Conservation (phyloP, 2,329 filamentous ascomycete species). For the Diplodia scrobiculata region DNA sequence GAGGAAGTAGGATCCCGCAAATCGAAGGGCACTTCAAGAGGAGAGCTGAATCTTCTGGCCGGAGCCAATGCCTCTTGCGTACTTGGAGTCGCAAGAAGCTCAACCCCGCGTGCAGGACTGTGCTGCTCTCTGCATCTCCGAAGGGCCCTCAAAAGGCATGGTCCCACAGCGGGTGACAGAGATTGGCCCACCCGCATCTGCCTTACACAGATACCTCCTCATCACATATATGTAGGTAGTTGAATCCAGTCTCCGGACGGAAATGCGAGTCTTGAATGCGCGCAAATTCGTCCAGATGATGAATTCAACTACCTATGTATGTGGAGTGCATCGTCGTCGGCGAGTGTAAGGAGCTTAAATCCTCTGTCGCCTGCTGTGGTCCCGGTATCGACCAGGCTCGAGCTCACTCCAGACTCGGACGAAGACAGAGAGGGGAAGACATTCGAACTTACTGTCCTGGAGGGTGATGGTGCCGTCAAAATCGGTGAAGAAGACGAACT, state of each 20-base stretch:
- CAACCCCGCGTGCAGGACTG: background rate
- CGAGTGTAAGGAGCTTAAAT: too few species aligned
- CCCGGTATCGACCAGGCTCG: background rate
- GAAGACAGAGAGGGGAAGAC: slow-evolving; percentile 13
- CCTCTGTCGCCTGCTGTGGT: too few species aligned
- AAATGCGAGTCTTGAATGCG: too few species aligned
- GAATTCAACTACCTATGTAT: too few species aligned
- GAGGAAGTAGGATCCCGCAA: background rate
- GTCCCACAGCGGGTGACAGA: too few species aligned
- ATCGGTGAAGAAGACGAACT: slow-evolving; percentile 98
- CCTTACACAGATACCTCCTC: too few species aligned
- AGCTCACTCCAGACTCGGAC: background rate
- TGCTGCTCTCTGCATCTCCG: background rate
- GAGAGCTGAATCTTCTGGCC: background rate
- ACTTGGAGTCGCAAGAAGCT: background rate
- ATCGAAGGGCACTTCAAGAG: background rate
- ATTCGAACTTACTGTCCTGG: slow-evolving; percentile 59
- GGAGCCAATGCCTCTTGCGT: background rate
- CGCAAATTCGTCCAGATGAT: too few species aligned
- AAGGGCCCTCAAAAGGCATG: background rate
- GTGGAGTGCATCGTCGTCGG: too few species aligned
- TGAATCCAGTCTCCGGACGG: too few species aligned
- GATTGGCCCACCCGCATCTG: too few species aligned
- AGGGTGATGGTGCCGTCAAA: slow-evolving; percentile 95
- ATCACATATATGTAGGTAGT: too few species aligned